Base-by-base conservation (phyloP, 2,329 filamentous ascomycete species). In the Dactylellina sp. region DNA sequence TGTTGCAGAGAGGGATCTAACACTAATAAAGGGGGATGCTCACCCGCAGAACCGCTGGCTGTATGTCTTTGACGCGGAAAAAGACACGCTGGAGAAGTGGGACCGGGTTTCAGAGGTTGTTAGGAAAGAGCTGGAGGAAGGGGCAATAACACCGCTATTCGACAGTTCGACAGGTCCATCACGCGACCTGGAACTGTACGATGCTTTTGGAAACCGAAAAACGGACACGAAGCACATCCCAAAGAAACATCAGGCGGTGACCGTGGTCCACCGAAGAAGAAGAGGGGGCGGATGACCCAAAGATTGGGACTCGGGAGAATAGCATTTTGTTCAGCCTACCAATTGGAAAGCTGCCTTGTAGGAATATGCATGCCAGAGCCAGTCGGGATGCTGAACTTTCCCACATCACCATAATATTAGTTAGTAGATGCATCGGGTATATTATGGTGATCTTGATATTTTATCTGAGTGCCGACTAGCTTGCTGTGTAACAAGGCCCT, bases 41-140 rank as follows among this genome's bases (percentile, higher is more conserved):
- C n/a, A n/a, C n/a, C 28, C 28, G 9, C 28, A 32, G 28, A 85
- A 85, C 68, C 78, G 82, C 35, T 84, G 83, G 79, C 72, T 85
- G 18, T 84, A 85, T 71, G 81, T 82, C 1, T 84, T 82, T 56
- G 83, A 84, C 74, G 82, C 83, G 5, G 83, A 85, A 77, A 80
- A 79, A 2, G 83, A 84, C 59, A 82, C 83, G 2, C 12, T 80
- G 6, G 79, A 81, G 56, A 80, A 81, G 25, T 84, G 83, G 83
- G 76, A 80, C 4, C 80, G 81, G 50, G 79, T 84, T n/a, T 82
- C 82, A 1, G 63, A 77, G 2, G 53, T 78, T 12, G 83, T 83
- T 11, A 68, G 75, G 2, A 81, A 0, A 77, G 52, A 71, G 37
- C 59, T 71, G 14, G 52, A 63, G n/a, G 59, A 52, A 25, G 59